These are phyloP conservation scores for Wickerhamiella pararugosa DNA, from an alignment of 1,139 yeast genomes.

Conservation along the genomic window DNA sequence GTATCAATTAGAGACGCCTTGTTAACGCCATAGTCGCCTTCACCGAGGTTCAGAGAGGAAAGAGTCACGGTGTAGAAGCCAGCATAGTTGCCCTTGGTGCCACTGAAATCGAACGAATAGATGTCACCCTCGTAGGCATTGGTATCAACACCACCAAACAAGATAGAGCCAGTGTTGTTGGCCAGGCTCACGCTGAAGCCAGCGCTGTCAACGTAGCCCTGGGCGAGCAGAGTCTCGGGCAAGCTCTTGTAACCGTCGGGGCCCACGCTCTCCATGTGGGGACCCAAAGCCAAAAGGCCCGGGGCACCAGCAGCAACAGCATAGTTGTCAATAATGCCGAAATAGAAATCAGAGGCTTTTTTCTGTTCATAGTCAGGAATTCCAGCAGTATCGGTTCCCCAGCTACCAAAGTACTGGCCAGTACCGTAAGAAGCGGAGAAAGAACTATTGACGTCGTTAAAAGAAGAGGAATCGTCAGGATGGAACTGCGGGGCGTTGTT, in stretches of 20 bases:
- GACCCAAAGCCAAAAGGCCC: conserved; percentile 23
- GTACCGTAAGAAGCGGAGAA: conserved; percentile 47
- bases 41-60: conserved; percentile 15
- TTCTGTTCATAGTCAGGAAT: conserved; percentile 24
- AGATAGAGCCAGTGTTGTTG: conserved; percentile 31
- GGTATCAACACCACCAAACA: conserved; percentile 47
- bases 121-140: conserved; percentile 27
- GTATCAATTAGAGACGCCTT: conserved; percentile 39
- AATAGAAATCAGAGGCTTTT: conserved; percentile 32
- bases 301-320: conserved; percentile 23
- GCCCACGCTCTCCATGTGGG: conserved; percentile 17
- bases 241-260: conserved; percentile 35
- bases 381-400: conserved; percentile 43
- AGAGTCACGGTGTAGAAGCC: conserved; percentile 18
- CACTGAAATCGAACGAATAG: conserved; percentile 17
- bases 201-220: conserved; percentile 38
- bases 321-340: conserved; percentile 30
- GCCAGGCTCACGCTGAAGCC: conserved; percentile 37
- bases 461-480: conserved; percentile 19
- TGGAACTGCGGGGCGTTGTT: conserved; percentile 24
- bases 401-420: conserved; percentile 45
- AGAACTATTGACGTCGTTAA: conserved; percentile 11
- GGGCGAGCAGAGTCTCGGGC: conserved; percentile 41
- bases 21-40: conserved; percentile 19
- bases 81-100: conserved; percentile 6